phyloP scores from a whole-genome alignment of 768 basidiomycete genomes.

The Tremella mesenterica region DNA sequence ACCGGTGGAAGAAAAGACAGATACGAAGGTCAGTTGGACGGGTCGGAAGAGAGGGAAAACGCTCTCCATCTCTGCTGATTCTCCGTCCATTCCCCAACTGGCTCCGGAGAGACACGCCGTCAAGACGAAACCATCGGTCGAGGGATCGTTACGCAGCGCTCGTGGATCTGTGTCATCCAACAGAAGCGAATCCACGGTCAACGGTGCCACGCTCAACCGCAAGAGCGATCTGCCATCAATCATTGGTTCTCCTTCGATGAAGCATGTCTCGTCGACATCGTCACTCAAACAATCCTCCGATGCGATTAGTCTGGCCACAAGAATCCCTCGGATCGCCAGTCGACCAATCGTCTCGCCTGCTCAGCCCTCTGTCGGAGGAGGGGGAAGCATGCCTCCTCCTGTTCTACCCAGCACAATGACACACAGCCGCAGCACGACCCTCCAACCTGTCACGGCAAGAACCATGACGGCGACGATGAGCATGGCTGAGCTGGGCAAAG shows the following conservation, averaged over 20 bases:
- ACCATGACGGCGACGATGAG: slow-evolving; percentile 32
- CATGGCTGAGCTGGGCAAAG: slow-evolving; percentile 19
- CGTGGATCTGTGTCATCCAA: slow-evolving; percentile 15
- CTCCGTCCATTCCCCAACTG: background rate
- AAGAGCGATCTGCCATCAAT: slow-evolving; percentile 26
- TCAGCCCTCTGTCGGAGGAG: background rate
- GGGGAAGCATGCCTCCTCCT: slow-evolving; percentile 29
- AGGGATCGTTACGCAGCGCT: slow-evolving; percentile 10
- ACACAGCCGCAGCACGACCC: slow-evolving; percentile 49
- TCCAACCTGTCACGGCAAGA: slow-evolving; percentile 51
- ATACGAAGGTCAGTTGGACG: slow-evolving; percentile 33
- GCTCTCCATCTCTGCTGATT: slow-evolving; percentile 28
- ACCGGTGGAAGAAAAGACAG: slow-evolving; percentile 8
- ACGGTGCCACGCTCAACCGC: slow-evolving; percentile 9
- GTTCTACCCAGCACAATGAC: slow-evolving; percentile 11
- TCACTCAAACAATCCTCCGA: slow-evolving; percentile 11
- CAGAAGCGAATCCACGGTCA: slow-evolving; percentile 18
- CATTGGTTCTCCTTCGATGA: slow-evolving; percentile 24
- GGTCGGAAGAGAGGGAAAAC: slow-evolving; percentile 37
- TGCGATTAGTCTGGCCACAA: slow-evolving; percentile 33
- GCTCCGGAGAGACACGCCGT: slow-evolving; percentile 1
- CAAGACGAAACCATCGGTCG: slow-evolving; percentile 18
- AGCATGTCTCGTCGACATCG: slow-evolving; percentile 6
- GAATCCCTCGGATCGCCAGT: slow-evolving; percentile 43
- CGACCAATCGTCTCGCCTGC: slow-evolving; percentile 19